Evolutionary conservation across 306 rosid species (phyloP), one percentile per base, ranked within the genome.

Genomic region (Ammopiptanthus mongolicus): DNA sequence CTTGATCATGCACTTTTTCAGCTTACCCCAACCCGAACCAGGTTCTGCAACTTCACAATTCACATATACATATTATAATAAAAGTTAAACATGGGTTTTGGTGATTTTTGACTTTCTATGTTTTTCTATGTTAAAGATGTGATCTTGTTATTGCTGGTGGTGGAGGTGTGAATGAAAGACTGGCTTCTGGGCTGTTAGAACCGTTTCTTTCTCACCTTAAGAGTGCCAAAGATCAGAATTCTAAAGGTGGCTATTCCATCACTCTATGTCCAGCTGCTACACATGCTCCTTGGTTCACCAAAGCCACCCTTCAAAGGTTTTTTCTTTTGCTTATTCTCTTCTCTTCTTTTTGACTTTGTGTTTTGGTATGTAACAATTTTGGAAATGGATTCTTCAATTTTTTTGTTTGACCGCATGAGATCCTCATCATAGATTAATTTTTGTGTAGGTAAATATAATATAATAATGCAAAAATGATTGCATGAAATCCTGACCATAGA

Each of bases 11-110:
- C 85, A 42, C 93, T 90, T 73, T 96, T 96, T 84, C 99, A 96
- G 87, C 99, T 96, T 81, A 96, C 99, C 50, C 99, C 99, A 62
- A 96, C 99, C 60, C 65, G 99, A 73, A 96, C 99, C 84, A 92
- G 99, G 99, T 92, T 80, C 61, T 47, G 18, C 50, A 28, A 5
- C 41, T 77, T 70, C 50, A 71, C 36, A 23, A 46, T 81, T 51
- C 62, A 55, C 14, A 39, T 10, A 39, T 2, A 11, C 33, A 29
- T 4, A 29, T 4, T 37, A 37, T 37, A 41, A 8, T 37, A 37
- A 3, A 41, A 10, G n/a, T 41, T 41, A 48, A 63, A 51, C 6
- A 5, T 70, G 70, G 53, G 13, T 61, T 70, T 11, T 55, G 31
- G 62, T 55, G 67, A 46, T 56, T 67, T 23, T 52, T 80, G 58